Conservation (phyloP, 1,284 basidiomycete species). For the Microbotryum intermedium region DNA sequence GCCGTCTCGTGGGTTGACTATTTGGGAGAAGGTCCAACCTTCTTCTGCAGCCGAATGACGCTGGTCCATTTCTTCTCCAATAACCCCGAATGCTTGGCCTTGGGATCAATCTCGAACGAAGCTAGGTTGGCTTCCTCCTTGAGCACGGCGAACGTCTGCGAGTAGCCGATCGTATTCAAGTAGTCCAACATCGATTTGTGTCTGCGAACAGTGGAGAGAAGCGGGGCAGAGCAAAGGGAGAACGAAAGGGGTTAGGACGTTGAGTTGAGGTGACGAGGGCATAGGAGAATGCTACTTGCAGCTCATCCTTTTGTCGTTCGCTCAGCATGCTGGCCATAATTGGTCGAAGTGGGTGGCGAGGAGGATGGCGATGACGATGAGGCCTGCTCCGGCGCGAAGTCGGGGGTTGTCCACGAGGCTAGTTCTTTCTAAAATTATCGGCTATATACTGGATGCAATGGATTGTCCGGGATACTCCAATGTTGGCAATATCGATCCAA, state of each 20-base stretch:
- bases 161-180: constrained; percentile 58
- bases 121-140: constrained; percentile 49
- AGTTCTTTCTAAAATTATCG: too few species aligned
- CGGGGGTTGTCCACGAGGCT: too few species aligned
- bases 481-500: too few species aligned
- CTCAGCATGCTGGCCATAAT: constrained; percentile 20
- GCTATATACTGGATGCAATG: too few species aligned
- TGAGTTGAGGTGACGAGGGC: not conserved
- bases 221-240: not conserved
- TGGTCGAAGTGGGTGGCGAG: not conserved
- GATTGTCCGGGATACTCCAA: too few species aligned
- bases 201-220: constrained; percentile 42
- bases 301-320: constrained; percentile 61
- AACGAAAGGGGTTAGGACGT: not conserved
- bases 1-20: not conserved
- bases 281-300: constrained; percentile 50
- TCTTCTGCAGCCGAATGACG: constrained; percentile 85
- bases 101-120: constrained; percentile 69
- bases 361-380: too few species aligned
- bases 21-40: constrained; percentile 47
- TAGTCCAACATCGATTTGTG: constrained; percentile 81
- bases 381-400: too few species aligned
- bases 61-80: constrained; percentile 94
- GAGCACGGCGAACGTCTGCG: constrained; percentile 55
- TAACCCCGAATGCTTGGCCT: constrained; percentile 69